Conservation (phyloP, 2,329 filamentous ascomycete species). For the Alternaria infectoria region DNA sequence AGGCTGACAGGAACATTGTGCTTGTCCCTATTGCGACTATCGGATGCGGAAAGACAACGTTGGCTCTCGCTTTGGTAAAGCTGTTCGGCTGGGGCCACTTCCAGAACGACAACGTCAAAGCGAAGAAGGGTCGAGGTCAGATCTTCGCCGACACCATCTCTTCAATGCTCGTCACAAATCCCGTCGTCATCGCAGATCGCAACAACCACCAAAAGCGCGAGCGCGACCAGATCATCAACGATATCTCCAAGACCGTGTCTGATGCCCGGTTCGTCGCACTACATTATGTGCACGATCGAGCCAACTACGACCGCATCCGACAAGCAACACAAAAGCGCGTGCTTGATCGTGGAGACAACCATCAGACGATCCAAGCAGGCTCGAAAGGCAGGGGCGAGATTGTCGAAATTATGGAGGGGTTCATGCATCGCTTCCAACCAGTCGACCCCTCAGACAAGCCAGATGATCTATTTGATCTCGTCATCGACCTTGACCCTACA, state of each 20-base stretch:
- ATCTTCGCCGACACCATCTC: conserved; percentile 77
- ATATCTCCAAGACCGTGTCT: conserved; percentile 68
- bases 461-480: conserved; percentile 79
- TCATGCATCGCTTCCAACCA: conserved; percentile 83
- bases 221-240: conserved; percentile 83
- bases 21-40: conserved; percentile 93
- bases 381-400: conserved; percentile 76
- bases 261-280: conserved; percentile 80
- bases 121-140: conserved; percentile 73
- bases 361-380: conserved; percentile 93
- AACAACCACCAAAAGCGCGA: conserved; percentile 94
- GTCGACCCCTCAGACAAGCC: conserved; percentile 71
- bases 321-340: conserved; percentile 79
- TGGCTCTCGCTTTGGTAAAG: conserved; percentile 79
- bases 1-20: conserved; percentile 72
- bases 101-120: conserved; percentile 95
- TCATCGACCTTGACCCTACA: conserved; percentile 83
- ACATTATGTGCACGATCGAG: conserved; percentile 80
- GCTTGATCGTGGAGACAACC: conserved; percentile 86
- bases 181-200: conserved; percentile 86
- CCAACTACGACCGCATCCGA: conserved; percentile 73
- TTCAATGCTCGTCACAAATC: conserved; percentile 66
- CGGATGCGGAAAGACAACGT: conserved; percentile 94
- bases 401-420: conserved; percentile 91
- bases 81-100: conserved; percentile 92